Percentiles rank a stretch among this genome's conserved stretches.
Conservation (phyloP, 2,329 filamentous ascomycete genomes). For the Cercospora sesami region DNA sequence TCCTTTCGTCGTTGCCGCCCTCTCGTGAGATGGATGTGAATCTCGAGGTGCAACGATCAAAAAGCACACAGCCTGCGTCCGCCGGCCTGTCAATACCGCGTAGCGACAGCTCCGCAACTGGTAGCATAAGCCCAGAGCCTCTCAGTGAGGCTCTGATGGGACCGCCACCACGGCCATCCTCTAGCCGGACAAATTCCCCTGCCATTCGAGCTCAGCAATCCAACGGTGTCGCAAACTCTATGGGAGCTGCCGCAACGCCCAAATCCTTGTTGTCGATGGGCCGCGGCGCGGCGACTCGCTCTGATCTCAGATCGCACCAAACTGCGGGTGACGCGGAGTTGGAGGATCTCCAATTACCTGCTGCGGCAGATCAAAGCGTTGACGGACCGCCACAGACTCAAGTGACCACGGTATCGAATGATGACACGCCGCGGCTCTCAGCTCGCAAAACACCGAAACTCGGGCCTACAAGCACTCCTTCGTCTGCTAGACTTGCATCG, state of each 20-base stretch:
- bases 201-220: constrained; percentile 60
- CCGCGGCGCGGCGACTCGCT: neutral
- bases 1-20: constrained; percentile 46
- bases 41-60: constrained; percentile 40
- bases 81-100: constrained; percentile 28
- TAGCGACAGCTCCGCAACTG: constrained; percentile 46
- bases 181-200: constrained; percentile 65
- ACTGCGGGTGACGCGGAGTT: constrained; percentile 38
- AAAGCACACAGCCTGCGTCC: constrained; percentile 31
- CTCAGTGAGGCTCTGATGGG: constrained; percentile 52
- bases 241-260: constrained; percentile 35
- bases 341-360: constrained; percentile 70
- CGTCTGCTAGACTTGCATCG: constrained; percentile 41
- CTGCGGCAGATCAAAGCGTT: constrained; percentile 57
- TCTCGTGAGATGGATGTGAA: constrained; percentile 49
- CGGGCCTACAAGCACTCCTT: constrained; percentile 55
- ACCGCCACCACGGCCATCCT: constrained; percentile 60
- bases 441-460: constrained; percentile 68
- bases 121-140: constrained; percentile 54
- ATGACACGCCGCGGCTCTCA: constrained; percentile 61
- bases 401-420: constrained; percentile 43
- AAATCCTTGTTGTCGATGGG: constrained; percentile 38
- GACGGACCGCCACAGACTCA: constrained; percentile 51
- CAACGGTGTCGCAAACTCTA: constrained; percentile 5
- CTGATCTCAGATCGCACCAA: neutral